phyloP scores from a whole-genome alignment of 2,329 filamentous ascomycete species.

The Ophiosphaerella narmari region DNA sequence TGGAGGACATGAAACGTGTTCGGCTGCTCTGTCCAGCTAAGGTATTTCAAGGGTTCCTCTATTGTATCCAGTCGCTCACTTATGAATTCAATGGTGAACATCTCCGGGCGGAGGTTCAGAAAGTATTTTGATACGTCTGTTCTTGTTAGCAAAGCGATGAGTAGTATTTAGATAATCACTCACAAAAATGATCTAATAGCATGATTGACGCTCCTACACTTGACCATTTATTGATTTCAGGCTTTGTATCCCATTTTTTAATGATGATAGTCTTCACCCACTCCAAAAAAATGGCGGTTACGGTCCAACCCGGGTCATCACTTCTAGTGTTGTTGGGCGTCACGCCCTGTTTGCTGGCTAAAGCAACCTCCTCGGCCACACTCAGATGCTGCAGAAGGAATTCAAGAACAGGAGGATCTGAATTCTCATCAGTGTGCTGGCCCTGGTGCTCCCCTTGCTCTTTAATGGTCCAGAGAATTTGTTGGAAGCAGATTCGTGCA shows the following conservation, averaged over 20 bases:
- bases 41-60: slow-evolving; percentile 67
- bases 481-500: slow-evolving; percentile 55
- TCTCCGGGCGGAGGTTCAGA: slow-evolving; percentile 60
- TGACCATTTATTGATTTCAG: slow-evolving; percentile 70
- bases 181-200: slow-evolving; percentile 73
- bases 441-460: neutral
- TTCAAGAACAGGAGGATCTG: slow-evolving; percentile 12
- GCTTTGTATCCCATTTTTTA: slow-evolving; percentile 78
- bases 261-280: slow-evolving; percentile 77
- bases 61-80: slow-evolving; percentile 76
- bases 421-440: too few relatives aligned
- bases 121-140: slow-evolving; percentile 23
- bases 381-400: slow-evolving; percentile 31
- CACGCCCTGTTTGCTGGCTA: slow-evolving; percentile 26
- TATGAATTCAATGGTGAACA: slow-evolving; percentile 77
- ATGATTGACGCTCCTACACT: slow-evolving; percentile 78
- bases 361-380: slow-evolving; percentile 26
- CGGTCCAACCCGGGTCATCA: slow-evolving; percentile 43
- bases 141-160: slow-evolving; percentile 12
- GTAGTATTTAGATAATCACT: neutral
- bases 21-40: slow-evolving; percentile 69
- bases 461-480: slow-evolving; percentile 48
- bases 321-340: slow-evolving; percentile 11
- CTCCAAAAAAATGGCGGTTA: slow-evolving; percentile 57
- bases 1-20: slow-evolving; percentile 76